These are phyloP conservation scores for Gracilariopsis chorda DNA, from an alignment of 23 red algal genomes.

Conservation along the genomic window DNA sequence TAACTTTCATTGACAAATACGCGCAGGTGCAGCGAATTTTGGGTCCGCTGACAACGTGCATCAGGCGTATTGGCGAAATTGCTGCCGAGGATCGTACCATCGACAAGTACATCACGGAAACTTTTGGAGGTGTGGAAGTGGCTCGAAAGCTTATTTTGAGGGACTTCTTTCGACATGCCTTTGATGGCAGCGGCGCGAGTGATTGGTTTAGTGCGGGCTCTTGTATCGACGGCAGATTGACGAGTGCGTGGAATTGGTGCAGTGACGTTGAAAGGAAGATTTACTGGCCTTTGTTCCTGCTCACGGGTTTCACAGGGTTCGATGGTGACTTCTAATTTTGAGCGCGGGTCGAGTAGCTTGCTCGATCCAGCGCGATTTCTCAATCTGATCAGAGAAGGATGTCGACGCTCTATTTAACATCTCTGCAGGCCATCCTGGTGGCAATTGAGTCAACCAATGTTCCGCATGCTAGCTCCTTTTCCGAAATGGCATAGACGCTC, in stretches of 20 bases:
- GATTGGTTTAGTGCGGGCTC: constrained; percentile 70
- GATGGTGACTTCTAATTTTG: constrained; percentile 66
- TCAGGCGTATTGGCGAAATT: constrained; percentile 16
- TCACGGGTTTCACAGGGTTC: constrained; percentile 79
- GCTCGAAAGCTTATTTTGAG: constrained; percentile 52
- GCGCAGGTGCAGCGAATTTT: constrained; percentile 78
- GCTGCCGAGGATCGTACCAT: constrained; percentile 28
- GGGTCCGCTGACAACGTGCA: constrained; percentile 44
- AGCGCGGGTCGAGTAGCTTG: neutral
- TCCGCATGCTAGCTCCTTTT: constrained; percentile 2
- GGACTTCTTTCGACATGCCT: constrained; percentile 84
- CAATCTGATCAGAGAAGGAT: neutral
- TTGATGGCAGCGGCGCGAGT: constrained; percentile 79
- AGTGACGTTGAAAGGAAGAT: constrained; percentile 68
- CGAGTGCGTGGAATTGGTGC: constrained; percentile 82
- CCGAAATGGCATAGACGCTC: constrained; percentile 23
- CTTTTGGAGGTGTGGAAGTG: constrained; percentile 51
- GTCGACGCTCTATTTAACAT: constrained; percentile 30
- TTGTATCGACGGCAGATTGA: constrained; percentile 83
- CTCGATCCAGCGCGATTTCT: neutral
- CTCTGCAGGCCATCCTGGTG: constrained; percentile 56
- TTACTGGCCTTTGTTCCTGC: constrained; percentile 64
- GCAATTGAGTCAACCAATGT: constrained; percentile 43
- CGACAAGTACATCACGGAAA: constrained; percentile 49
- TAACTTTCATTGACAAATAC: constrained; percentile 82